These are phyloP conservation scores for Colletotrichum liaoningense DNA, from an alignment of 2,329 filamentous ascomycete species.

Conservation along the genomic window DNA sequence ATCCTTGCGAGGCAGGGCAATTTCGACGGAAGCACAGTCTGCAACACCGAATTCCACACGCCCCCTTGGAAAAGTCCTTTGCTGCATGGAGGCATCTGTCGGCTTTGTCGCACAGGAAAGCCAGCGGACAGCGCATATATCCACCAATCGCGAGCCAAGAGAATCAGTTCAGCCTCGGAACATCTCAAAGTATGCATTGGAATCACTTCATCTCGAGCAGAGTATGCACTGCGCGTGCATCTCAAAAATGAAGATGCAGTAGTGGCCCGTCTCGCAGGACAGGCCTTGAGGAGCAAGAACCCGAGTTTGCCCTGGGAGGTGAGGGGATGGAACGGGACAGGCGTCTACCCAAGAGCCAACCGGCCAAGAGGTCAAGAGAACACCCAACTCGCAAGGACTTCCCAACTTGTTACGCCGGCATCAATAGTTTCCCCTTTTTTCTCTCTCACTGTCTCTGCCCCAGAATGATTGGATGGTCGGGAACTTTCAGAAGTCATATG, in stretches of 20 bases:
- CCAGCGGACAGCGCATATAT: not conserved
- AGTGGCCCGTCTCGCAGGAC: slow-evolving; percentile 1
- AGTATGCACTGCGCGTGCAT: not conserved
- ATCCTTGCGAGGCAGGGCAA: not conserved
- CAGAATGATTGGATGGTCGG: not conserved
- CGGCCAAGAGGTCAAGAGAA: no score
- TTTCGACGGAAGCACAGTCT: not conserved
- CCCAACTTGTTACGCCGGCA: slow-evolving; percentile 2
- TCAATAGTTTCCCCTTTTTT: slow-evolving; percentile 2
- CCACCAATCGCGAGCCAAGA: slow-evolving; percentile 20
- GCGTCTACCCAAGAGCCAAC: no score
- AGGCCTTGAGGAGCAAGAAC: not conserved
- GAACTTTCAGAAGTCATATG: not conserved
- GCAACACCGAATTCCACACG: not conserved
- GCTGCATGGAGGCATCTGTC: not conserved
- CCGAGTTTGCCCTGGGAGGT: not conserved
- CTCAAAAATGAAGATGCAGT: slow-evolving; percentile 13
- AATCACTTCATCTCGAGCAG: not conserved
- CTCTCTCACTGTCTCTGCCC: not conserved
- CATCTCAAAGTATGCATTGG: not conserved
- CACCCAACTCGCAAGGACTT: slow-evolving; percentile 14
- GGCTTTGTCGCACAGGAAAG: not conserved
- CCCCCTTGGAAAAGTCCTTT: no score
- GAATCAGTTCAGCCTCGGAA: not conserved
- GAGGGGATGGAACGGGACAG: no score